A percentile compares a stretch with the other conserved stretches of the same genome.
These are phyloP conservation scores for Pyrus betulifolia DNA, from an alignment of 306 rosid species.

Conservation along the genomic window DNA sequence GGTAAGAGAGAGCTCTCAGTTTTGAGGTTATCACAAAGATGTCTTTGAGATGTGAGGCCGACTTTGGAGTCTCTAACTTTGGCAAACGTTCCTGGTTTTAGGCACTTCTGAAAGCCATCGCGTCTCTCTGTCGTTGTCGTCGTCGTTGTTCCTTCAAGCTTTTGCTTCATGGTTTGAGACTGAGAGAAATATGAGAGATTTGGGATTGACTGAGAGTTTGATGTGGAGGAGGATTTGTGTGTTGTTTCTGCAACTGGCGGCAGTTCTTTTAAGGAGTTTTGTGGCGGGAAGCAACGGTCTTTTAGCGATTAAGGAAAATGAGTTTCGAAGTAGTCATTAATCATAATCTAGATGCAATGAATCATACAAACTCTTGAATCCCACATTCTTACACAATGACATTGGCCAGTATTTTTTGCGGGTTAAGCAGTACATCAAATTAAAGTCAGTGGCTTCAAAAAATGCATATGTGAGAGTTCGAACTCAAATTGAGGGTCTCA, in stretches of 20 bases:
- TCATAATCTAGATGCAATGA: too few species aligned
- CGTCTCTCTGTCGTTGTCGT: not conserved
- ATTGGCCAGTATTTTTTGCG: too few species aligned
- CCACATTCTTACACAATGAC: too few species aligned
- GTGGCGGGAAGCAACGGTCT: not conserved
- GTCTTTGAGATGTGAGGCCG: not conserved
- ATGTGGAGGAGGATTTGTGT: not conserved
- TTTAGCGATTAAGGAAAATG: too few species aligned
- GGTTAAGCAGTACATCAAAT: too few species aligned
- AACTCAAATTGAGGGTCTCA: too few species aligned
- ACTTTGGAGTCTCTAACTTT: not conserved
- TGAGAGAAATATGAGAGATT: not conserved
- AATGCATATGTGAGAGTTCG: too few species aligned
- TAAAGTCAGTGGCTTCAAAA: too few species aligned
- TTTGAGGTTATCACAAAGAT: not conserved
- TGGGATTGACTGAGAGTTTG: not conserved
- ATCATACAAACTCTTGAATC: too few species aligned
- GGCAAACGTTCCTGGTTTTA: constrained; percentile 15
- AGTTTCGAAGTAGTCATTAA: too few species aligned
- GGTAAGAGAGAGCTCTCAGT: not conserved
- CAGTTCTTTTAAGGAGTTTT: too few species aligned
- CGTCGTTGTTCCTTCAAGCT: not conserved
- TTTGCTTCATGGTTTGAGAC: not conserved
- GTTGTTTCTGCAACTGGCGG: not conserved
- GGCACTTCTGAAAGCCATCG: constrained; percentile 9